A percentile compares a stretch with the other conserved stretches of the same genome.
phyloP scores from a whole-genome alignment of 768 basidiomycete genomes.

The Obba rivulosa region DNA sequence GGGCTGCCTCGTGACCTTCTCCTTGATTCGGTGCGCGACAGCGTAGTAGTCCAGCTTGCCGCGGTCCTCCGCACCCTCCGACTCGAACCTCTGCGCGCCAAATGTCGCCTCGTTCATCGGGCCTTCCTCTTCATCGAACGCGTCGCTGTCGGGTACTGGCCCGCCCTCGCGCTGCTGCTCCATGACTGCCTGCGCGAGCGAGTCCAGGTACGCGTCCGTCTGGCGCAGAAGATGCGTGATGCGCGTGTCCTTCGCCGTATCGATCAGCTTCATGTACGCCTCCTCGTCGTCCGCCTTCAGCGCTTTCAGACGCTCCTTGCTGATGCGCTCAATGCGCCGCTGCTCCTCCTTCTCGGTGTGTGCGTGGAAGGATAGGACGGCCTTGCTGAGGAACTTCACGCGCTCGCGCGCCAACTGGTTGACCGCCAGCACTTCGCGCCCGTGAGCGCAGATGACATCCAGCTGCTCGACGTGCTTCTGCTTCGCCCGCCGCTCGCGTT shows the following conservation, averaged over 20 bases:
- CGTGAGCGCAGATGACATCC: conserved; percentile 78
- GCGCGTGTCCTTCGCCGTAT: conserved; percentile 97
- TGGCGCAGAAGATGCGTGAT: conserved; percentile 94
- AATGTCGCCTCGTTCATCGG: conserved; percentile 86
- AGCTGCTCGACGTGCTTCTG: conserved; percentile 96
- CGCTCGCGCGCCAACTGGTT: conserved; percentile 59
- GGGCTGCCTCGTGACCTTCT: conserved; percentile 76
- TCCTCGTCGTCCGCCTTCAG: conserved; percentile 98
- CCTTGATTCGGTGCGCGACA: conserved; percentile 87
- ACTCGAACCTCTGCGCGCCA: conserved; percentile 70
- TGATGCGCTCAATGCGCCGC: conserved; percentile 91
- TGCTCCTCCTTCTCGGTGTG: conserved; percentile 97
- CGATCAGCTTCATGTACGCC: conserved; percentile 98
- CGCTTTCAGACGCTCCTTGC: conserved; percentile 97
- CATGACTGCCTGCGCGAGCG: conserved; percentile 87
- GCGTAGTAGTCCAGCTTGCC: conserved; percentile 93
- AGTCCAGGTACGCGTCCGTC: conserved; percentile 93
- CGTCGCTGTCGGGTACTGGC: conserved; percentile 23
- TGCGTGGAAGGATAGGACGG: conserved; percentile 78
- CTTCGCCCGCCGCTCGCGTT: conserved; percentile 91
- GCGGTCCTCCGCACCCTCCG: conserved; percentile 55
- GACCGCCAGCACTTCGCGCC: conserved; percentile 62
- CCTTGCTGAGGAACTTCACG: conserved; percentile 57
- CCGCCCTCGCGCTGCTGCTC: conserved; percentile 81
- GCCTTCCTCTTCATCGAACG: conserved; percentile 61